phyloP scores from a whole-genome alignment of 805 yeast genomes.

The Pichia nakasei region DNA sequence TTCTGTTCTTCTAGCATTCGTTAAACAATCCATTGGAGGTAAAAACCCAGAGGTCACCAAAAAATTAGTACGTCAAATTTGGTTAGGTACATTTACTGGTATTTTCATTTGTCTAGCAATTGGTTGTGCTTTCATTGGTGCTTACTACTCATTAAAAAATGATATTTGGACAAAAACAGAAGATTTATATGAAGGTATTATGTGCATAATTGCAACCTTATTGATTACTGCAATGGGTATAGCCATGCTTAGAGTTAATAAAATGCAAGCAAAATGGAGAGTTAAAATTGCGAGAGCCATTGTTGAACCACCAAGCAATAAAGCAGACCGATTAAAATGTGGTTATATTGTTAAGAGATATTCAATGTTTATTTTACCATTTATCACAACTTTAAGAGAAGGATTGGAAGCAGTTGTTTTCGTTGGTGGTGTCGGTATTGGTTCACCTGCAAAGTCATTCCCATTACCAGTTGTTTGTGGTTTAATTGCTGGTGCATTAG shows the following conservation, averaged over 20 bases:
- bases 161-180: constrained; percentile 81
- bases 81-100: constrained; percentile 70
- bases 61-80: constrained; percentile 61
- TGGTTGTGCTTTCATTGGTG: constrained; percentile 89
- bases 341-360: constrained; percentile 57
- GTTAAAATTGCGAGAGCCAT: constrained; percentile 79
- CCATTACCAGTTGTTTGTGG: constrained; percentile 86
- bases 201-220: constrained; percentile 77
- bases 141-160: constrained; percentile 65
- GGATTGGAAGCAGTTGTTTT: constrained; percentile 92
- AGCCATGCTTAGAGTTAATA: constrained; percentile 86
- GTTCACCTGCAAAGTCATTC: constrained; percentile 43
- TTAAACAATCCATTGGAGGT: constrained; percentile 71
- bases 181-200: constrained; percentile 91
- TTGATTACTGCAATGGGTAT: constrained; percentile 88
- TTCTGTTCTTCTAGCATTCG: constrained; percentile 79
- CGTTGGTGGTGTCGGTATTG: constrained; percentile 84
- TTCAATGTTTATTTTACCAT: constrained; percentile 78
- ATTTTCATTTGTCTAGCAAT: constrained; percentile 63
- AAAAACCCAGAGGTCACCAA: constrained; percentile 48
- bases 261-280: constrained; percentile 94
- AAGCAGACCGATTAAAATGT: constrained; percentile 39
- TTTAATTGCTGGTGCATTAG: constrained; percentile 58
- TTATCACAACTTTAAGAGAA: constrained; percentile 82
- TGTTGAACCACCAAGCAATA: constrained; percentile 42